Conservation (phyloP, 495 filamentous ascomycete genomes). For the Saxophila tyrrhenica region DNA sequence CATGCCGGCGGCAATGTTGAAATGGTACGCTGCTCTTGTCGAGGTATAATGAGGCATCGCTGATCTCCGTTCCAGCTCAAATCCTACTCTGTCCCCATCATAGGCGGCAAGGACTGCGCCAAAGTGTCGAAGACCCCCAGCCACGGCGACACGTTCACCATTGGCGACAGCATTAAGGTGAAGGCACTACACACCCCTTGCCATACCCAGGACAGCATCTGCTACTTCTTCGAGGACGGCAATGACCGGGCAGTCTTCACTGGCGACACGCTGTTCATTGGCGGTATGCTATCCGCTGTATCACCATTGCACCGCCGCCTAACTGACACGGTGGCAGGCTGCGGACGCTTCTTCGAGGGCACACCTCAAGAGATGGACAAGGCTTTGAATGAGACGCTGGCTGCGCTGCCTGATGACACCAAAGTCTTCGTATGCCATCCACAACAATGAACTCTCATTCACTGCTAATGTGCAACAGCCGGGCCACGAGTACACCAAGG, state of each 20-base stretch:
- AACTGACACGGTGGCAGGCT: constrained; percentile 45
- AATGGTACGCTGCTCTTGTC: constrained; percentile 39
- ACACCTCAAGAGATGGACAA: constrained; percentile 82
- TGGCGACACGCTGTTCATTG: constrained; percentile 92
- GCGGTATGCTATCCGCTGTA: constrained; percentile 39
- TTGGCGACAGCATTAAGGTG: constrained; percentile 71
- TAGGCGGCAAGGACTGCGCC: constrained; percentile 80
- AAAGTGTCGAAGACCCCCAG: constrained; percentile 62
- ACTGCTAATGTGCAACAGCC: constrained; percentile 40
- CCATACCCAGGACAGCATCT: constrained; percentile 97
- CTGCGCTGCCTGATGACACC: constrained; percentile 75
- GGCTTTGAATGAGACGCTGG: constrained; percentile 78
- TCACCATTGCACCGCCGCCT: neutral
- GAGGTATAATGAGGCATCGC: neutral
- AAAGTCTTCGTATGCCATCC: constrained; percentile 59
- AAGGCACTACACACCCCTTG: constrained; percentile 91
- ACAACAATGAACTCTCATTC: neutral
- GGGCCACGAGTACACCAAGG: constrained; percentile 94
- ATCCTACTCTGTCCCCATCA: constrained; percentile 55
- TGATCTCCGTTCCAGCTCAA: constrained; percentile 44
- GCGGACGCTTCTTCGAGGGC: constrained; percentile 96
- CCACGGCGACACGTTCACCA: constrained; percentile 66
- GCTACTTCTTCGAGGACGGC: constrained; percentile 72
- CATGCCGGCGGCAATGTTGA: constrained; percentile 86
- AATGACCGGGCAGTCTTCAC: constrained; percentile 77